Base-by-base conservation (phyloP, 2,329 filamentous ascomycete species). In the Ampelomyces quisqualis region DNA sequence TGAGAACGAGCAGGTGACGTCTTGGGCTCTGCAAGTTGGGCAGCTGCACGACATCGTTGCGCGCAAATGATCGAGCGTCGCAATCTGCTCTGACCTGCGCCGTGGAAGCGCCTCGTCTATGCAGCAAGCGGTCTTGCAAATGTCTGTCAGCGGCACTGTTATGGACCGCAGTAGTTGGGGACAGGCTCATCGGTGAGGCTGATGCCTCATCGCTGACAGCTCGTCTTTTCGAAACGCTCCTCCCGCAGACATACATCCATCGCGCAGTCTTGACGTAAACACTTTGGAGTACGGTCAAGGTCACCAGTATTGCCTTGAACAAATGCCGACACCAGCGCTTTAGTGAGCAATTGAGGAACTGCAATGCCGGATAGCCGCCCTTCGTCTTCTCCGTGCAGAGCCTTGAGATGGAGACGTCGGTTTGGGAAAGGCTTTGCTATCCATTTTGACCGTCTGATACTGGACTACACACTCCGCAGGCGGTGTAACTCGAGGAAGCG, bases 41-140 rank as follows among this genome's bases (percentile, higher is more conserved):
- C 19, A 3, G 15, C 18, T 31, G 29, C 29, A 31, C 29, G 29
- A 31, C 29, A 31, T 31, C 8, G 11, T 31, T n/a, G 9, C 15
- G n/a, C 6, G 29, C 17, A 17, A 9, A 17, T 17, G 29, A 11
- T 24, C 3, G 22, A 3, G 9, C 17, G 29, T 31, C 14, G n/a
- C 15, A 18, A 11, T 15, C 6, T 11, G 29, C 29, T 19, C 15
- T 19, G 15, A 17, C 7, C 15, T 18, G 15, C 29, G 29, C 17
- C 22, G n/a, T 24, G 17, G 28, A 40, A 33, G 28, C 14, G 17
- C 32, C 8, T 9, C 32, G 26, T 30, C 37, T 17, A 30, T 10
- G 15, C 9, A 17, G 11, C 17, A 20, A 18, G 29, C 17, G n/a
- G 9, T 5, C 9, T 17, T 14, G 13, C 26, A 10, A 11, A 28